Evolutionary conservation across 306 rosid genomes (phyloP).

Genomic region (Trifolium subterraneum): DNA sequence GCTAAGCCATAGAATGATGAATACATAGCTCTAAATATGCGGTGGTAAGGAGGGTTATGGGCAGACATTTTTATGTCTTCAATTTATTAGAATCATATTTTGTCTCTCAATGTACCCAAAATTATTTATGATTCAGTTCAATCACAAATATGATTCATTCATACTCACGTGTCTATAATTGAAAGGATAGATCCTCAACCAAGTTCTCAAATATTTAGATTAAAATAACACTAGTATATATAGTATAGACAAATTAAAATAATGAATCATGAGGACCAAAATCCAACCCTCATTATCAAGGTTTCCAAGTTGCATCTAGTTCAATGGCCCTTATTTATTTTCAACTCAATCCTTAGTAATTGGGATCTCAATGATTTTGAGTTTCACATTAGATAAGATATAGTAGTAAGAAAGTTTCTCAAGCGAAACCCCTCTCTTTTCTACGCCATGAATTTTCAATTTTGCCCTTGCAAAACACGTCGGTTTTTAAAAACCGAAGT

Average conservation of each 20-base stretch:
- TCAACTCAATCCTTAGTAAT: neutral
- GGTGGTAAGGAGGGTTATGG: slow-evolving; percentile 31
- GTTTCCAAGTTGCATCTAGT: neutral
- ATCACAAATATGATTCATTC: slow-evolving; percentile 16
- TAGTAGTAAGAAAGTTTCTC: too few relatives aligned
- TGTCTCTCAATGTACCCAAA: slow-evolving; percentile 34
- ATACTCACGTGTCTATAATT: slow-evolving; percentile 31
- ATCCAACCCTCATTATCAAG: neutral
- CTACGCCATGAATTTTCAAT: too few relatives aligned
- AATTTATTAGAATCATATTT: slow-evolving; percentile 44
- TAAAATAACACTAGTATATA: too few relatives aligned
- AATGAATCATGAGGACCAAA: neutral
- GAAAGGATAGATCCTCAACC: slow-evolving; percentile 23
- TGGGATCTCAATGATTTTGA: too few relatives aligned
- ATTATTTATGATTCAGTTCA: slow-evolving; percentile 32
- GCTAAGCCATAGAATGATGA: slow-evolving; percentile 39
- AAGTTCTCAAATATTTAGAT: slow-evolving; percentile 2
- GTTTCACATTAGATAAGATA: too few relatives aligned
- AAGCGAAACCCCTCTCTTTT: too few relatives aligned
- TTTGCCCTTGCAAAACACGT: too few relatives aligned
- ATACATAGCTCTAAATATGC: slow-evolving; percentile 26
- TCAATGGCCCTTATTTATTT: neutral
- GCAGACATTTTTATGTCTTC: slow-evolving; percentile 48
- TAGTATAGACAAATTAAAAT: neutral
- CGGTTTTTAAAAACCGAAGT: too few relatives aligned